Conservation (phyloP, 352 stramenopile genomes). For the Thalassiosira pacifica region DNA sequence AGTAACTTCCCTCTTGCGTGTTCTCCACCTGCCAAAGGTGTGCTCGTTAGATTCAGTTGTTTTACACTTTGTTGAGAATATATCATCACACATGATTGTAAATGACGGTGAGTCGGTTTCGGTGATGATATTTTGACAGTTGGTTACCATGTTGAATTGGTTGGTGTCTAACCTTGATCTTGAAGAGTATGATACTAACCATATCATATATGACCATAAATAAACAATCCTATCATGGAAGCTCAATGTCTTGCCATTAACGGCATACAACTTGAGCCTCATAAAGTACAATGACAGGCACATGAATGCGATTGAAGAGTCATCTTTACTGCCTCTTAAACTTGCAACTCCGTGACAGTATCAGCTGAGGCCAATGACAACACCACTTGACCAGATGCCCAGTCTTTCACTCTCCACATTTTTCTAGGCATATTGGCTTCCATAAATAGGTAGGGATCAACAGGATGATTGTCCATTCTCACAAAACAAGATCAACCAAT, state of each 20-base stretch:
- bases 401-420: conserved; percentile 17
- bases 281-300: neutral
- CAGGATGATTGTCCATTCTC: conserved; percentile 3
- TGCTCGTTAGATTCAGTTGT: neutral
- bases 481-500: conserved; percentile 23
- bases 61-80: neutral
- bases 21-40: neutral
- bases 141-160: neutral
- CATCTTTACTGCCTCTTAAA: too few relatives aligned
- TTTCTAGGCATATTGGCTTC: neutral
- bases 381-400: conserved; percentile 29
- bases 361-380: conserved; percentile 4
- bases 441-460: conserved; percentile 19
- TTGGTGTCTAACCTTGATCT: neutral
- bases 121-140: neutral
- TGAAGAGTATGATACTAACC: neutral
- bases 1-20: neutral
- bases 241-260: neutral
- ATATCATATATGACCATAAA: neutral
- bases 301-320: too few relatives aligned
- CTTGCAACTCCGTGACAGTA: too few relatives aligned
- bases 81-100: neutral
- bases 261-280: neutral
- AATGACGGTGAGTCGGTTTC: neutral
- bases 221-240: neutral